phyloP scores from a whole-genome alignment of 371 early-diverging fungal species.

The Vairimorpha necatrix region DNA sequence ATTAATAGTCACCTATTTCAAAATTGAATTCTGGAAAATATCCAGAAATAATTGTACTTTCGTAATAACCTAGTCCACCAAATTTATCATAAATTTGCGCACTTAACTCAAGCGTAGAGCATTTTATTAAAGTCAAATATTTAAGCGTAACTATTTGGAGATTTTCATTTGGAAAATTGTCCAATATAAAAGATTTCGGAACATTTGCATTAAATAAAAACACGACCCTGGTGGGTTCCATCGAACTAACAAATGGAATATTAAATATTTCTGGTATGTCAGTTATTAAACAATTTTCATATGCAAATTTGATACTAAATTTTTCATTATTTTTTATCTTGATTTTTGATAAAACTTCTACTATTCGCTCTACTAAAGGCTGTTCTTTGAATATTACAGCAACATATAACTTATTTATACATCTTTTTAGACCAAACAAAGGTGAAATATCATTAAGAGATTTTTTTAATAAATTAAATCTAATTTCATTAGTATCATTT shows the following conservation, averaged over 20 bases:
- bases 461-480: not conserved
- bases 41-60: slow-evolving; percentile 16
- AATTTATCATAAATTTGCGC: not conserved
- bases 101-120: not conserved
- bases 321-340: not conserved
- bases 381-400: slow-evolving; percentile 2
- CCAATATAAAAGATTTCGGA: not conserved
- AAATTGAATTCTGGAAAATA: slow-evolving; percentile 36
- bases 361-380: slow-evolving; percentile 1
- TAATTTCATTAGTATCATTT: not conserved
- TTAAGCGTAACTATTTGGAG: not conserved
- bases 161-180: not conserved
- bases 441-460: slow-evolving; percentile 25
- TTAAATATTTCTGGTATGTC: not conserved
- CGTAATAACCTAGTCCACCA: slow-evolving; percentile 17
- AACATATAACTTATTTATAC: slow-evolving; percentile 6
- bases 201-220: slow-evolving; percentile 1
- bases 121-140: slow-evolving; percentile 20
- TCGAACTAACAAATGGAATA: slow-evolving; percentile 4
- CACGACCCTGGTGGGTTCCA: slow-evolving; percentile 13
- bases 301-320: not conserved
- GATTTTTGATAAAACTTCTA: slow-evolving; percentile 14
- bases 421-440: slow-evolving; percentile 1
- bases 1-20: slow-evolving; percentile 21
- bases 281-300: slow-evolving; percentile 15